Base-by-base conservation (phyloP, 2,329 filamentous ascomycete species). In the Exophiala lecanii-corni region DNA sequence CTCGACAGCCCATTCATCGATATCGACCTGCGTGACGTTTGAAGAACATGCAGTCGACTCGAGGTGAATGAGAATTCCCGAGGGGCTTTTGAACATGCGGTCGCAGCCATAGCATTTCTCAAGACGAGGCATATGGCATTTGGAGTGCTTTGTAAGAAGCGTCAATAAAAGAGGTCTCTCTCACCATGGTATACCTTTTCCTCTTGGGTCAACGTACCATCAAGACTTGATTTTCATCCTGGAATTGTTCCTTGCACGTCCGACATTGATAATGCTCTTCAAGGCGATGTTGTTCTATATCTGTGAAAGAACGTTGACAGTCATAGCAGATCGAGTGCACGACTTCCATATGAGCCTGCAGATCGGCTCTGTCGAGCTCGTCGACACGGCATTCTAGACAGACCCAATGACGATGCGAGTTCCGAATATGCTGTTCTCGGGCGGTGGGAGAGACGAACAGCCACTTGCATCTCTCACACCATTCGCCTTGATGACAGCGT, bases 61-160 rank as follows among this genome's bases (percentile, higher is more conserved):
- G 6, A 57, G 51, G 34, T 56, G 54, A 16, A 55, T 53, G 9
- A 56, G 26, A 44, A 57, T 54, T 20, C 44, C 50, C 16, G 55
- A 55, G 41, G 47, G 49, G n/a, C 36, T 40, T 3, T 39, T 18
- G 33, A 56, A 57, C 5, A 5, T 38, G 19, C 45, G 38, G n/a
- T 35, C 18, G 39, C 50, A 55, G 18, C 50, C 47, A 36, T 39
- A 53, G 37, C 53, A 56, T 41, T 42, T 17, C 16, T 39, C 9
- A 15, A 41, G 10, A 6, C 43, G 39, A 9, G 45, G 34, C 10
- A 35, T 23, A 32, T 55, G 53, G 13, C 34, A 16, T 21, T 45
- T 40, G 25, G 40, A 28, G 34, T 56, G 54, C 54, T n/a, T n/a
- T n/a, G n/a, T n/a, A n/a, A n/a, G n/a, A n/a, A n/a, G n/a, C n/a